These are phyloP conservation scores for Stramenopiles sp. DNA, from an alignment of 352 stramenopile genomes.

Conservation along the genomic window DNA sequence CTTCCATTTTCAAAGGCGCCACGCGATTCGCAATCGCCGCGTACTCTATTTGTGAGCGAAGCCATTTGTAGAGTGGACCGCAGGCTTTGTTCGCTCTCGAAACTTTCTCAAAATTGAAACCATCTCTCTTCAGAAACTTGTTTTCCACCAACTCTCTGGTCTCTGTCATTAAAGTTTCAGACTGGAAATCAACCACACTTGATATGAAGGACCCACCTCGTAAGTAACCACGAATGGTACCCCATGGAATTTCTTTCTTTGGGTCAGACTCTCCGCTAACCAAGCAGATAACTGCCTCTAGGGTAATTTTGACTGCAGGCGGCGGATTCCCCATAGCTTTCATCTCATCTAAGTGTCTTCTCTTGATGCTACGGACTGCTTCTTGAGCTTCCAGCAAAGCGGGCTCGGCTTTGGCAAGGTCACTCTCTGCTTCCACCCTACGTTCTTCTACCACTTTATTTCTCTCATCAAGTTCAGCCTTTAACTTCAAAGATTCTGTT, in stretches of 20 bases:
- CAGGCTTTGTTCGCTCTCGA: conserved; percentile 83
- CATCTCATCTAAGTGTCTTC: conserved; percentile 96
- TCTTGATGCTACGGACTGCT: conserved; percentile 93
- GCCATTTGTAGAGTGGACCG: conserved; percentile 97
- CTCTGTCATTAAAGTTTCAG: neutral
- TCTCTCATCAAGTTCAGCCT: conserved; percentile 72
- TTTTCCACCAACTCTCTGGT: neutral
- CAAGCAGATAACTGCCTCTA: conserved; percentile 94
- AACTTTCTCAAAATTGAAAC: conserved; percentile 26
- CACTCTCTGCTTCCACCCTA: conserved; percentile 78
- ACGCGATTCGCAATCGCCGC: conserved; percentile 93
- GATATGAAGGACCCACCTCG: neutral
- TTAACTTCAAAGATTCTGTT: conserved; percentile 82
- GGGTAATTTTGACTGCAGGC: conserved; percentile 79
- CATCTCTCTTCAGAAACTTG: neutral
- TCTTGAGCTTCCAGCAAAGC: conserved; percentile 83
- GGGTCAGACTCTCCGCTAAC: conserved; percentile 40
- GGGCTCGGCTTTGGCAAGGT: conserved; percentile 91
- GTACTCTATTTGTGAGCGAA: conserved; percentile 93
- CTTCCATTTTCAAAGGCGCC: conserved; percentile 90
- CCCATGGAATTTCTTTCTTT: neutral
- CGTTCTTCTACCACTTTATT: conserved; percentile 81
- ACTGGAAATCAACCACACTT: neutral
- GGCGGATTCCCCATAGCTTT: conserved; percentile 80
- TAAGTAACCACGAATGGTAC: neutral